phyloP scores from a whole-genome alignment of 2,329 filamentous ascomycete genomes.

The Cladosporium sp. region DNA sequence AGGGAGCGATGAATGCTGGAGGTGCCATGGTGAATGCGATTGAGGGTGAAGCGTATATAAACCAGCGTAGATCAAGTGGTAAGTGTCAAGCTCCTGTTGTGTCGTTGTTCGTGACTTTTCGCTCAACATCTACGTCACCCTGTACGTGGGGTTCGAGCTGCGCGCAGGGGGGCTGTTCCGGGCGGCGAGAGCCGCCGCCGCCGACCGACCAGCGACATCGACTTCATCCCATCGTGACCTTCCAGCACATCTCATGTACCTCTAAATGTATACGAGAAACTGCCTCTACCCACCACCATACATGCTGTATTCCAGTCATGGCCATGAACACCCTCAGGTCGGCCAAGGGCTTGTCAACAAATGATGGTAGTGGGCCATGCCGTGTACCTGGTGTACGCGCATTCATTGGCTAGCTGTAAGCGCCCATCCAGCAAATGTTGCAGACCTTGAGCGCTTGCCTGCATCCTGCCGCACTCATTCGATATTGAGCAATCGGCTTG shows the following conservation, averaged over 20 bases:
- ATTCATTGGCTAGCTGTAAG: slow-evolving; percentile 40
- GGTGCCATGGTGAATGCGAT: slow-evolving; percentile 62
- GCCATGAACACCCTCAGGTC: too few species aligned
- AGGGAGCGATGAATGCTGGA: slow-evolving; percentile 89
- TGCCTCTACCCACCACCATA: too few species aligned
- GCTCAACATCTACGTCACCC: not conserved
- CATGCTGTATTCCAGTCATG: too few species aligned
- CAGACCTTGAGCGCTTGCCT: slow-evolving; percentile 8
- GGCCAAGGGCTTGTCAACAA: not conserved
- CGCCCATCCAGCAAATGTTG: slow-evolving; percentile 38
- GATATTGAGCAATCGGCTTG: slow-evolving; percentile 1
- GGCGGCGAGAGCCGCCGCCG: too few species aligned
- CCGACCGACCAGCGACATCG: too few species aligned
- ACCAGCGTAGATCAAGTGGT: not conserved
- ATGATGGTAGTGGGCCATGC: not conserved
- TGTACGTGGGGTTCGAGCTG: not conserved
- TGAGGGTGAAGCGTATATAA: too few species aligned
- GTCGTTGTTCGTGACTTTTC: not conserved
- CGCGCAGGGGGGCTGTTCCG: too few species aligned
- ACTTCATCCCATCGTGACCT: not conserved
- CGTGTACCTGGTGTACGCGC: not conserved
- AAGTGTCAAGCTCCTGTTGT: not conserved
- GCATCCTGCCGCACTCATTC: not conserved
- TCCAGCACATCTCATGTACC: too few species aligned
- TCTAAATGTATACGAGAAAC: too few species aligned